Conservation (phyloP, 1,139 yeast genomes). For the Arxiozyma slooffiae region DNA sequence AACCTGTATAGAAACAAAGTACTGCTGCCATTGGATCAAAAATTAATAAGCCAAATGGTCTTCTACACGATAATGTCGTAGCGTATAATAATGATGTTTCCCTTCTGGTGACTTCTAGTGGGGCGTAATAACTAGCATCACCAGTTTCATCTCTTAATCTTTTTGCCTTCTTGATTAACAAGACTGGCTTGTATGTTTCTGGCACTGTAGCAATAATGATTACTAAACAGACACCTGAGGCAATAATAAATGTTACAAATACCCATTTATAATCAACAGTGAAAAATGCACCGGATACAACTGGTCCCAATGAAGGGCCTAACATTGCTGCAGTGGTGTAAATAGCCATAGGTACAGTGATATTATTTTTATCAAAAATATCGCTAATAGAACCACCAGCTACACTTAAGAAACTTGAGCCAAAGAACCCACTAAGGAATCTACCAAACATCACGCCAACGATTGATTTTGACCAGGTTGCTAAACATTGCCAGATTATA, state of each 20-base stretch:
- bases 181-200: constrained; percentile 63
- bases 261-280: constrained; percentile 49
- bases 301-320: constrained; percentile 68
- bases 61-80: constrained; percentile 34
- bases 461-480: constrained; percentile 56
- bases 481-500: constrained; percentile 52
- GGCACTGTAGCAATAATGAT: constrained; percentile 44
- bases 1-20: constrained; percentile 53
- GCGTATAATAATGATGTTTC: constrained; percentile 36
- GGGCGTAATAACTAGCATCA: constrained; percentile 42
- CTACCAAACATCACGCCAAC: constrained; percentile 57
- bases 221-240: constrained; percentile 50
- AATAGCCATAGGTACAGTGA: constrained; percentile 62
- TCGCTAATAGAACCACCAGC: constrained; percentile 75
- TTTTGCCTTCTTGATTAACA: constrained; percentile 49
- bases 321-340: constrained; percentile 65
- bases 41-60: constrained; percentile 48
- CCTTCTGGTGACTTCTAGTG: constrained; percentile 38
- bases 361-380: constrained; percentile 44
- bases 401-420: constrained; percentile 62
- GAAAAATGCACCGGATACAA: constrained; percentile 56
- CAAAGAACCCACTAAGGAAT: constrained; percentile 57
- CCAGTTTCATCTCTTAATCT: constrained; percentile 52
- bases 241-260: constrained; percentile 55
- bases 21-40: constrained; percentile 54